A percentile compares a stretch with the other conserved stretches of the same genome.
These are phyloP conservation scores for Neckera pumila DNA, from an alignment of 225 moss, liverwort and hornwort species.

Conservation along the genomic window DNA sequence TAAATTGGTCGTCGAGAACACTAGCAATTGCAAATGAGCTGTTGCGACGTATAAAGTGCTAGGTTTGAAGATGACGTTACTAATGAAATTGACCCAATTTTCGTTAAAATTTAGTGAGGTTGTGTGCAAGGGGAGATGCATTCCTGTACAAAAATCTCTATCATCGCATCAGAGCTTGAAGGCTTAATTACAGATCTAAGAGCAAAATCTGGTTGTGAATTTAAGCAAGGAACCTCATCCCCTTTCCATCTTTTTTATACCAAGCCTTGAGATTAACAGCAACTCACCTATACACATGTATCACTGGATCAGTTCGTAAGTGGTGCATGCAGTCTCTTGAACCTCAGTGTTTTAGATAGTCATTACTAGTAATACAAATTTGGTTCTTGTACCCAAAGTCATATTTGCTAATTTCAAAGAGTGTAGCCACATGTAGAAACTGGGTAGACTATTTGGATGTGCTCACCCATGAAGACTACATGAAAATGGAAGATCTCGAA, in stretches of 20 bases:
- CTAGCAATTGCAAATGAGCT: neutral
- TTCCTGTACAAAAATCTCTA: neutral
- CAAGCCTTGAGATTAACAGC: neutral
- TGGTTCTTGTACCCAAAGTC: neutral
- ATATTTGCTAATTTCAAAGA: neutral
- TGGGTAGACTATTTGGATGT: neutral
- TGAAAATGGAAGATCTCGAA: neutral
- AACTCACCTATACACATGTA: neutral
- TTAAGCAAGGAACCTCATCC: neutral
- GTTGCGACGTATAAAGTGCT: neutral
- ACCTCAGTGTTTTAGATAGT: neutral
- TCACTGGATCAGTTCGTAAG: neutral
- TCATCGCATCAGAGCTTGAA: neutral
- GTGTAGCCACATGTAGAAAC: neutral
- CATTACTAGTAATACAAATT: no score
- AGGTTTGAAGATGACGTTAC: neutral
- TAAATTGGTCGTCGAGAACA: neutral
- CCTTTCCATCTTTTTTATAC: no score
- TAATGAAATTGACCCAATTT: neutral
- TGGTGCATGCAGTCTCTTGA: neutral
- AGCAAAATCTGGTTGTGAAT: neutral
- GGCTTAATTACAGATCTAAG: neutral
- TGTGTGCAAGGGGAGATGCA: no score
- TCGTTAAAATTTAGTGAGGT: neutral
- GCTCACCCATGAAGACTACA: neutral